A percentile compares a stretch with the other conserved stretches of the same genome.
Conservation (phyloP, 2,329 filamentous ascomycete species). For the Blastomyces emzantsi region DNA sequence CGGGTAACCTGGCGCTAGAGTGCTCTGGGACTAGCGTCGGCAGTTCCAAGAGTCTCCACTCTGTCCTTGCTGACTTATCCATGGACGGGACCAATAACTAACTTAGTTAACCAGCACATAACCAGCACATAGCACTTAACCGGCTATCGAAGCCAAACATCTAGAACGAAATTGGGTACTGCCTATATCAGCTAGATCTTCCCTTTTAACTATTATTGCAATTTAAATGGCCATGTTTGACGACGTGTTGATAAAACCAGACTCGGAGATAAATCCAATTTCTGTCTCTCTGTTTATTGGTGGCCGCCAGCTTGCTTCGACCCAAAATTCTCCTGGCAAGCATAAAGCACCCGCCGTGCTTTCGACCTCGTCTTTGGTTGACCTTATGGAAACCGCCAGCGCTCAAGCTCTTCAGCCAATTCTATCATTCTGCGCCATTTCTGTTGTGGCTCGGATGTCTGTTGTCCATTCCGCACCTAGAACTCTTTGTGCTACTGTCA, state of each 20-base stretch:
- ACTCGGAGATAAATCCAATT: background rate
- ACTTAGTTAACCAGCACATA: too few species aligned
- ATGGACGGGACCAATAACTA: too few species aligned
- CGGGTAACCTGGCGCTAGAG: constrained; percentile 1
- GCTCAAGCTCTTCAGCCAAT: background rate
- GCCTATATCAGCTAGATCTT: background rate
- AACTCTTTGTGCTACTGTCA: background rate
- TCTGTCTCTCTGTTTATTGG: background rate
- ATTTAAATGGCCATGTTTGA: background rate
- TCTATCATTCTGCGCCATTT: background rate
- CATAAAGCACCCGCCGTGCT: background rate
- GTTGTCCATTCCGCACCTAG: background rate
- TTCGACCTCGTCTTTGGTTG: background rate
- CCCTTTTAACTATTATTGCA: background rate
- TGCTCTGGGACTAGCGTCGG: too few species aligned
- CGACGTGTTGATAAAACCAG: background rate
- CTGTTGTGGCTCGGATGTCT: background rate
- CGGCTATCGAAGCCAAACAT: too few species aligned
- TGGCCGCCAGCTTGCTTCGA: background rate
- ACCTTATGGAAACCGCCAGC: constrained; percentile 2
- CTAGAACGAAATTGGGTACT: background rate
- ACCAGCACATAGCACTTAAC: too few species aligned
- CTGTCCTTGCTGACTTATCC: too few species aligned
- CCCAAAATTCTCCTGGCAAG: background rate
- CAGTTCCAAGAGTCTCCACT: background rate